phyloP scores from a whole-genome alignment of 2,329 filamentous ascomycete species.

The Cryphonectria radicalis region DNA sequence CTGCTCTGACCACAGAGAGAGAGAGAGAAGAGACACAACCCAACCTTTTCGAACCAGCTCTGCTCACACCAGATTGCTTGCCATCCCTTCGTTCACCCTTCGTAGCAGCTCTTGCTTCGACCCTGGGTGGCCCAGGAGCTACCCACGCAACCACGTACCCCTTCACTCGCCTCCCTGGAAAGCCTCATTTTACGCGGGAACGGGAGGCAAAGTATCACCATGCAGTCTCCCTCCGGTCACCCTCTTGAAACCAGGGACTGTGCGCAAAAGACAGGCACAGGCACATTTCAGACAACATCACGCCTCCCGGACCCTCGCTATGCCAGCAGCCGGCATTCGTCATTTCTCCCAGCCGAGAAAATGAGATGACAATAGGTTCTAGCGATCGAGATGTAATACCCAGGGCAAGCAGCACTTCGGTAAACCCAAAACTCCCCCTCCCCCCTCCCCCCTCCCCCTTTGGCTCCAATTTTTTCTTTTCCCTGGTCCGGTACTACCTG shows the following conservation, averaged over 20 bases:
- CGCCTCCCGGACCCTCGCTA: background rate
- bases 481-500: background rate
- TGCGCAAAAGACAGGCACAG: no score
- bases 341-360: background rate
- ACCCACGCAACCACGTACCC: background rate
- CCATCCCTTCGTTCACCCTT: background rate
- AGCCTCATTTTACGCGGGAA: background rate
- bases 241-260: background rate
- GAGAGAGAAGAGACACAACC: background rate
- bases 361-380: background rate
- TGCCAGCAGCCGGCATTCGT: conserved; percentile 4
- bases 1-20: background rate
- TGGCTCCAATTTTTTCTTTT: background rate
- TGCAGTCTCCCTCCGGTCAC: conserved; percentile 7
- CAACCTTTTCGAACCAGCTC: background rate
- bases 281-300: background rate
- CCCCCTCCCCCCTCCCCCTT: background rate
- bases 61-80: background rate
- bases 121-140: background rate
- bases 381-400: background rate
- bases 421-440: background rate
- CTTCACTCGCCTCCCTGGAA: background rate
- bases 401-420: conserved; percentile 8
- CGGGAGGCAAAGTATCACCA: conserved; percentile 2
- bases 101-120: background rate